Conservation (phyloP, 2,329 filamentous ascomycete genomes). For the Bertia moriformis region DNA sequence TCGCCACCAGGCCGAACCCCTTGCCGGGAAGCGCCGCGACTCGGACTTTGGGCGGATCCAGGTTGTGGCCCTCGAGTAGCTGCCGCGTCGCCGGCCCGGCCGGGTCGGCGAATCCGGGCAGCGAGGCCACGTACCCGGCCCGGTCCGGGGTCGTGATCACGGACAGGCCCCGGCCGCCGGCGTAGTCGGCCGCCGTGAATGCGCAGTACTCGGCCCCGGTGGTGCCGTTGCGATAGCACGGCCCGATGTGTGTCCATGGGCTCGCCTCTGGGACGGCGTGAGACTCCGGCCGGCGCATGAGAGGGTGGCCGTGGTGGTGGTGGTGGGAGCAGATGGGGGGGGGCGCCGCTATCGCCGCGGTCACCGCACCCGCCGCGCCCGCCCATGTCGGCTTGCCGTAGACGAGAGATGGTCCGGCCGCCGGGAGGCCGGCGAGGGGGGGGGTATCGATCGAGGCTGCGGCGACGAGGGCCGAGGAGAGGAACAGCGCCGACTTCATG, state of each 20-base stretch:
- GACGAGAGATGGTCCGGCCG: no score
- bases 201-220: constrained; percentile 9
- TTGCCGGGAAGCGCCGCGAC: constrained; percentile 13
- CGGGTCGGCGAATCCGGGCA: constrained; percentile 3
- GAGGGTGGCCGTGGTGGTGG: no score
- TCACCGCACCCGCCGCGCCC: no score
- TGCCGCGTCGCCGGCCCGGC: background rate
- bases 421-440: background rate
- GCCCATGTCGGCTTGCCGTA: no score
- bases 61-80: background rate
- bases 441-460: background rate
- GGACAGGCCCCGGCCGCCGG: constrained; percentile 10
- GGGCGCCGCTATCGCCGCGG: no score
- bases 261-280: no score
- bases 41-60: constrained; percentile 5
- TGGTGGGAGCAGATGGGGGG: no score
- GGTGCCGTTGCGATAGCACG: constrained; percentile 5
- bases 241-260: no score
- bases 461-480: background rate
- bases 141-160: constrained; percentile 11
- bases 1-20: constrained; percentile 15
- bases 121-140: constrained; percentile 6
- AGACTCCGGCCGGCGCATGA: no score
- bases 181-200: constrained; percentile 10
- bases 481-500: no score